Base-by-base conservation (phyloP, 2,329 filamentous ascomycete genomes). In the Sporothrix brunneoviolacea region DNA sequence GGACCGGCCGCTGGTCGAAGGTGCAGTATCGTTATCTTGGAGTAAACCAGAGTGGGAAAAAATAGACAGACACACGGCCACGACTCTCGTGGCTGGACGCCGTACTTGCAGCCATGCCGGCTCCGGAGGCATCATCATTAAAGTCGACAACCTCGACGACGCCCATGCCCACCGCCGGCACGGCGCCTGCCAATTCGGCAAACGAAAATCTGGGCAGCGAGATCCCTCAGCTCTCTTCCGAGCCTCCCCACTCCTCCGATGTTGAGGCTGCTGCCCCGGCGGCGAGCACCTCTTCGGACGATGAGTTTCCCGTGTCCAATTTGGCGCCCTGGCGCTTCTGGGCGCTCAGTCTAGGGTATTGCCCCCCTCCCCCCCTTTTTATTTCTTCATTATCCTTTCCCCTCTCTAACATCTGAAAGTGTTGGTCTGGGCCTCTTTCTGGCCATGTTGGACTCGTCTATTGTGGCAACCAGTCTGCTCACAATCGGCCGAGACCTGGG, bases 381-480 rank as follows among this genome's bases (percentile, higher is more conserved):
- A 16, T 36, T 18, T 12, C n/a, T 28, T 16, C 4, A 15, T 27
- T 38, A 18, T 27, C 12, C 9, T 12, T 21, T 16, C 3, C 7
- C 10, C n/a, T 27, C 5, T 3, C 16, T 2, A 18, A 46, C 33
- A 10, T 36, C 9, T 9, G 8, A 18, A 33, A 80, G 75, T 15
- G 63, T 78, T 13, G 72, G 68, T 18, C 62, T 74, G 6, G 78
- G 77, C 3, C 68, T 82, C 1, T 77, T 80, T 48, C 69, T 83
- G 42, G 75, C 79, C 24, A 72, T 80, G 57, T 61, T 81, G n/a
- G 79, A 82, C 60, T 73, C 74, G 2, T 78, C 78, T 4, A 81
- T 83, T 33, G 74, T 83, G 1, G 77, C 79, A 1, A 82, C 79
- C 12, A 75, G 75, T 39, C 62, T 83, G 9, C 75, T 75, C 57